Conservation (phyloP, 2,329 filamentous ascomycete genomes). For the Trichoderma gracile region DNA sequence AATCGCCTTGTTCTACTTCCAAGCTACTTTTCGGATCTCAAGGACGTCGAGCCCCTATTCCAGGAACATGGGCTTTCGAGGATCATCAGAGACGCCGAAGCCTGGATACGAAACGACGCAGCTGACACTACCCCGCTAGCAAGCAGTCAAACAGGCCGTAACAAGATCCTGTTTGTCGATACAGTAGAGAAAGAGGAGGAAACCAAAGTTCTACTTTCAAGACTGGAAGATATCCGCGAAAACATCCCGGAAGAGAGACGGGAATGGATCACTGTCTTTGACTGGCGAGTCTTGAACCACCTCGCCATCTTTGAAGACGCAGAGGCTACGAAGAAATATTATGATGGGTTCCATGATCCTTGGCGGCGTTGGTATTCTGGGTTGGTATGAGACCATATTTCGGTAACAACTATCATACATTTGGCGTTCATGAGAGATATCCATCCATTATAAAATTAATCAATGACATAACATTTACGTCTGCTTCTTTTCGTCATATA, state of each 20-base stretch:
- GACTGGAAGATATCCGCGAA: constrained; percentile 37
- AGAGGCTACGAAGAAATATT: constrained; percentile 36
- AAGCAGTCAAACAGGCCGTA: not conserved
- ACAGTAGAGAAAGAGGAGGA: constrained; percentile 36
- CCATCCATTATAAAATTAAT: not conserved
- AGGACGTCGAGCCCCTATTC: constrained; percentile 44
- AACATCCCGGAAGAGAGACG: constrained; percentile 34
- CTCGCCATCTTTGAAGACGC: constrained; percentile 44
- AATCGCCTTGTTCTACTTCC: constrained; percentile 45
- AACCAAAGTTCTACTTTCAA: constrained; percentile 39
- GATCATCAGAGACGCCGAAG: constrained; percentile 39
- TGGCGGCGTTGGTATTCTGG: constrained; percentile 50
- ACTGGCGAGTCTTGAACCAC: constrained; percentile 49
- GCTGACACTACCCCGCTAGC: not conserved
- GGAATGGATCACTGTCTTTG: constrained; percentile 47
- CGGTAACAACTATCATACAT: not conserved
- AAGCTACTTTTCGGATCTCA: constrained; percentile 42
- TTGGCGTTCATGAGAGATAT: not conserved
- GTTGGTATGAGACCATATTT: constrained; percentile 35
- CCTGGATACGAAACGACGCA: constrained; percentile 37
- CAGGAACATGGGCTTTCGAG: constrained; percentile 44
- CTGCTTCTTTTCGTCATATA: constrained; percentile 51
- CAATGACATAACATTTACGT: not conserved
- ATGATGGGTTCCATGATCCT: constrained; percentile 42
- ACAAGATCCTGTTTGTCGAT: constrained; percentile 47